Base-by-base conservation (phyloP, 2,329 filamentous ascomycete species). In the Fusarium austroafricanum region DNA sequence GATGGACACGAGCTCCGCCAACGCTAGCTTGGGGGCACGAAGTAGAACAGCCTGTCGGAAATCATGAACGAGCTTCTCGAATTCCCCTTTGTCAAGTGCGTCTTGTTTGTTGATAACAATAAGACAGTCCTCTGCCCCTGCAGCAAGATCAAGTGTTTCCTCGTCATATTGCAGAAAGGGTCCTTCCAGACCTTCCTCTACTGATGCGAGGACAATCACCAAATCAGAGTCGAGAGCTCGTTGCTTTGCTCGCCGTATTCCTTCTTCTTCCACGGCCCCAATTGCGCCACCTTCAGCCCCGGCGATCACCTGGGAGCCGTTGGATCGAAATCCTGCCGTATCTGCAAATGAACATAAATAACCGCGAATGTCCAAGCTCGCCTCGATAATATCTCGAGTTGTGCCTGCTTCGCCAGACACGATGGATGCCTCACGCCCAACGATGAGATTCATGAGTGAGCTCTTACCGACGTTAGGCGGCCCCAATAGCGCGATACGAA, bases 381-480 rank as follows among this genome's bases (percentile, higher is more conserved):
- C 92, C 80, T 99, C 96, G 12, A 99, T 90, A 52, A 99, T 90
- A 80, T 99, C 96, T 62, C 96, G 83, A 9, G 96, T 99, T 1
- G 96, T 99, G 0, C 96, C 96, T 38, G 94, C 94, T 80, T 98
- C 94, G 1, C 89, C 86, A 43, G 94, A 97, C 10, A 99, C 96
- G 72, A 99, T 99, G 5, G 94, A 96, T 4, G 96, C 96, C 77
- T 98, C 95, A 52, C 94, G 86, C 0, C 96, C 95, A 5, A 97
- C 93, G 50, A 99, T 87, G 21, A 90, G 83, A 76, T 99, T 99
- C 79, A 99, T 88, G 61, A 99, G 79, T 15, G 94, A 97, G 77
- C 94, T 97, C 78, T 99, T 99, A 15, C 96, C 96, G 0, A 90
- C 94, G 74, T 99, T 99, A 1, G 96, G 96, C 9, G 94, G 93